Conservation (phyloP, 148 eudicot species). For the Persicaria tinctoria region DNA sequence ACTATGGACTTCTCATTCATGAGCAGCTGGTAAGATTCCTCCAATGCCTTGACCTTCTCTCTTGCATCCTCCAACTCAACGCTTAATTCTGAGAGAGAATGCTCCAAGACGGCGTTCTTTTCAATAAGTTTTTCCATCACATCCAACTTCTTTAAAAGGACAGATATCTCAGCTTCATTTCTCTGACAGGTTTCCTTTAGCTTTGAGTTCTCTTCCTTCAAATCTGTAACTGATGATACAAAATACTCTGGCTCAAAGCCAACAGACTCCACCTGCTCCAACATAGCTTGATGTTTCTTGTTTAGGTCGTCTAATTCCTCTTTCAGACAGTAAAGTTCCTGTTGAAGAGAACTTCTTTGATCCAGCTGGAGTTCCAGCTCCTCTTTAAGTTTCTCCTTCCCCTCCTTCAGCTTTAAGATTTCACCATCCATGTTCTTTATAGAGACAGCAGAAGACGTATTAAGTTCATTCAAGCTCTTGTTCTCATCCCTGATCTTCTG, state of each 20-base stretch:
- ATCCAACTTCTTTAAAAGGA: slow-evolving; percentile 54
- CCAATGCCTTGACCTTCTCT: slow-evolving; percentile 58
- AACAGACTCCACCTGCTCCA: slow-evolving; percentile 56
- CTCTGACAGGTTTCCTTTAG: slow-evolving; percentile 47
- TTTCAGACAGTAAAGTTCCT: slow-evolving; percentile 60
- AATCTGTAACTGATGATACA: slow-evolving; percentile 50
- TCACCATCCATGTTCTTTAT: slow-evolving; percentile 54
- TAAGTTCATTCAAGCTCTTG: slow-evolving; percentile 59
- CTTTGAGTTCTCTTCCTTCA: slow-evolving; percentile 55
- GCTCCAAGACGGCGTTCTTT: slow-evolving; percentile 69
- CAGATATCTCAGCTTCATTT: slow-evolving; percentile 44
- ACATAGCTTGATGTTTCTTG: slow-evolving; percentile 32
- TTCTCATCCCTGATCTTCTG: slow-evolving; percentile 58
- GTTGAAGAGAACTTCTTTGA: slow-evolving; percentile 70
- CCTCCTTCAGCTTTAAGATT: slow-evolving; percentile 44
- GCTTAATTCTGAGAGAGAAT: slow-evolving; percentile 54
- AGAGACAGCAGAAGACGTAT: slow-evolving; percentile 40
- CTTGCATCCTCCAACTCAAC: slow-evolving; percentile 66
- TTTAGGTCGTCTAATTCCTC: slow-evolving; percentile 54
- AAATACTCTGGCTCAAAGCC: slow-evolving; percentile 50
- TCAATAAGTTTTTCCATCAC: slow-evolving; percentile 62
- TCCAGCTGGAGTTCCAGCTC: slow-evolving; percentile 61
- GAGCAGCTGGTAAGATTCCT: slow-evolving; percentile 53
- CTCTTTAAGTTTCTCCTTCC: slow-evolving; percentile 48
- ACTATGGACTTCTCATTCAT: slow-evolving; percentile 52